Conservation (phyloP, 306 rosid species). For the Glycine tomentella region DNA sequence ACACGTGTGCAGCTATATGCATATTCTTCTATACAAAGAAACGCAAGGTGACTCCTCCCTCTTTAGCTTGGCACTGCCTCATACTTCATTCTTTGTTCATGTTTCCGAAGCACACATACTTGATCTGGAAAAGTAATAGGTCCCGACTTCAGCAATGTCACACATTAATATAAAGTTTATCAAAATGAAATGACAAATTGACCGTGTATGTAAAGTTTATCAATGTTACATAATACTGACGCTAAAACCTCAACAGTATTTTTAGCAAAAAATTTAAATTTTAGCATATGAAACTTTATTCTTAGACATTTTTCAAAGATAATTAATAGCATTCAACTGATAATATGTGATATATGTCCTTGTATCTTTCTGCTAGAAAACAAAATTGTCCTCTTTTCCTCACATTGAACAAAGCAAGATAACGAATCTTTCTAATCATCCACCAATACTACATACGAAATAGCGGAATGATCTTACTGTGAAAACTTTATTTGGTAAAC, state of each 20-base stretch:
- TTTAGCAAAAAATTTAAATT: not conserved
- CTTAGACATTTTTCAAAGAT: not conserved
- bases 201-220: not conserved
- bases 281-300: not conserved
- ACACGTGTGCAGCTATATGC: too few species aligned
- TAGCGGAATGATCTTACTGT: not conserved
- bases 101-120: constrained; percentile 92
- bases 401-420: constrained; percentile 16
- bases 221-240: not conserved
- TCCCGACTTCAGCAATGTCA: constrained; percentile 5
- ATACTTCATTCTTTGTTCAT: constrained; percentile 68
- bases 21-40: too few species aligned
- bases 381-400: not conserved
- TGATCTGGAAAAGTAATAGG: constrained; percentile 60
- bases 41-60: too few species aligned
- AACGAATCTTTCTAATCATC: constrained; percentile 11
- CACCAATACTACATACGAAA: constrained; percentile 20
- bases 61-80: constrained; percentile 24
- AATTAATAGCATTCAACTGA: not conserved
- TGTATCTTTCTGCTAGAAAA: constrained; percentile 8
- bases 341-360: not conserved
- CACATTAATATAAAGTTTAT: not conserved
- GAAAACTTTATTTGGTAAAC: not conserved
- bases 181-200: constrained; percentile 13
- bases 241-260: not conserved